Evolutionary conservation across 352 stramenopile species (phyloP), one percentile per base, ranked within the genome.

Genomic region (Globisporangium sylvaticum): DNA sequence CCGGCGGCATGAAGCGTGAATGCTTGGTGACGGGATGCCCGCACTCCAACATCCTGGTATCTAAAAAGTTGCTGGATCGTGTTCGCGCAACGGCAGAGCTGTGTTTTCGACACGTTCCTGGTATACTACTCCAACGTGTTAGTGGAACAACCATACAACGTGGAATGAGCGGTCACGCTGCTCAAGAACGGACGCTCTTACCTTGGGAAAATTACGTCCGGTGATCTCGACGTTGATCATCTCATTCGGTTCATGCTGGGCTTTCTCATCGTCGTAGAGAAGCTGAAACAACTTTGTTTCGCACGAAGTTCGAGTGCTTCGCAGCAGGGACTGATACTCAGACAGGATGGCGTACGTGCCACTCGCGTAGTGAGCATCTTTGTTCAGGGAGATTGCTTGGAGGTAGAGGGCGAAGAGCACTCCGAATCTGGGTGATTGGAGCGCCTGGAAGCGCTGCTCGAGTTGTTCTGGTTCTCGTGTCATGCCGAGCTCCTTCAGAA

Each of bases 211-310:
- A 48, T 76, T 83, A 14, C 81, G 64, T 20, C 83, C 85, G 0
- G 76, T 75, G 8, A 93, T 70, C 62, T 91, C 83, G 22, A 93
- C 58, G 24, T 37, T 48, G 22, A 91, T 64, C 62, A 69, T 84
- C 24, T 91, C 83, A 1, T 66, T 78, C 0, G 65, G 31, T 55
- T 88, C 75, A 2, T 72, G 69, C 18, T 82, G 68, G 50, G 66
- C 61, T 58, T 93, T 91, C n/a, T 89, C 73, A 29, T 80, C 67
- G 37, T 86, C 73, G 63, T 91, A 89, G n/a, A 87, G 73, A 31
- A 90, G 73, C 58, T 90, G 83, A 20, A 90, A 83, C 18, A 91
- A 73, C 29, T 74, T 74, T 0, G 74, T 87, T 64, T 91, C 83
- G 31, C 83, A 91, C 0, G 74, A 81, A 5, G 81, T 81, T 15